phyloP scores from a whole-genome alignment of 495 filamentous ascomycete species.

The Aspergillus nidulans region DNA sequence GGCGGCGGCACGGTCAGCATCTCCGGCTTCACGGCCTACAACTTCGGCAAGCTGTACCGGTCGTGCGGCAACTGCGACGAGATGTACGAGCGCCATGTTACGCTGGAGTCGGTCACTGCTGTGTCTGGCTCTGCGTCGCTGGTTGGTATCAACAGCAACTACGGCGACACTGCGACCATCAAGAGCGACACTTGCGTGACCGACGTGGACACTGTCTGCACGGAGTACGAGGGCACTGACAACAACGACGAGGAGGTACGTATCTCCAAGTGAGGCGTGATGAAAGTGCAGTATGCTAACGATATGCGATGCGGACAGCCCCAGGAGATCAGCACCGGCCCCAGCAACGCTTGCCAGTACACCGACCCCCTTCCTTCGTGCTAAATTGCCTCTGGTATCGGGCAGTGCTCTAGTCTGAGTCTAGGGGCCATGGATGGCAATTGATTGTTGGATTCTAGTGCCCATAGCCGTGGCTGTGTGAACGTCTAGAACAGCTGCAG shows the following conservation, averaged over 20 bases:
- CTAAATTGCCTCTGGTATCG: neutral
- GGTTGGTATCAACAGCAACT: slow-evolving; percentile 24
- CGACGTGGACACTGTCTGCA: slow-evolving; percentile 35
- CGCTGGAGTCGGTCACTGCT: slow-evolving; percentile 47
- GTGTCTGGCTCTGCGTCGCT: slow-evolving; percentile 24
- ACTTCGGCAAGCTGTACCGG: slow-evolving; percentile 52
- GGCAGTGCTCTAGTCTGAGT: too few species aligned
- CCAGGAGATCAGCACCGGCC: neutral
- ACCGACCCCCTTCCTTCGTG: neutral
- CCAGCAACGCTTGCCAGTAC: neutral
- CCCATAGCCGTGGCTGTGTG: too few species aligned
- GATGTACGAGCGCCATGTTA: slow-evolving; percentile 41
- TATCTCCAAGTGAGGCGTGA: neutral
- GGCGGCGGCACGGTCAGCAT: slow-evolving; percentile 53
- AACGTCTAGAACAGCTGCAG: too few species aligned
- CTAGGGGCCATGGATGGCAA: too few species aligned
- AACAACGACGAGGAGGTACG: slow-evolving; percentile 32
- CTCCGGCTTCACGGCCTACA: slow-evolving; percentile 49
- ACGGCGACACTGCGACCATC: slow-evolving; percentile 18
- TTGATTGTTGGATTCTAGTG: too few species aligned
- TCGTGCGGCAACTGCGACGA: slow-evolving; percentile 55
- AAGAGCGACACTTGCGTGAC: slow-evolving; percentile 15
- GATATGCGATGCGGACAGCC: neutral
- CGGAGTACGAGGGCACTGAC: slow-evolving; percentile 39
- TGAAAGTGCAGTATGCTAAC: neutral